Base-by-base conservation (phyloP, 1,284 basidiomycete genomes). In the Singerocomus inundabilis region DNA sequence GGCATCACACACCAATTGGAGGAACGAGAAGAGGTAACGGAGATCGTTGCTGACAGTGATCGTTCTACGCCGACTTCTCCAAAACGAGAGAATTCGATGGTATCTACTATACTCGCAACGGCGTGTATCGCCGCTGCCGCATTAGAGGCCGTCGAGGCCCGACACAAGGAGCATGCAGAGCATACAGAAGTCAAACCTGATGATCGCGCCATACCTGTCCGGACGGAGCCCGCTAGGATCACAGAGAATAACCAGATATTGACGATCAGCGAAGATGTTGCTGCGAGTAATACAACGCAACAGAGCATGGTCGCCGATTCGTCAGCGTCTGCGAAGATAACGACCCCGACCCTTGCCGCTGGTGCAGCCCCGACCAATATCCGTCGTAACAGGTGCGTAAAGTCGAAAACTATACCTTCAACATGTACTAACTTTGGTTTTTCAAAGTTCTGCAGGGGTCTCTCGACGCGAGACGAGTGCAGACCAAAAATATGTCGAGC, bases 81-180 rank as follows among this genome's bases (percentile, higher is more conserved):
- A 5, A 49, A 53, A 29, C 37, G 49, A 25, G 55, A 37, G 7
- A 41, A 31, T 35, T 61, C 52, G 11, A 10, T 51, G 4, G 33
- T 57, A 3, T 52, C 52, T 38, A 24, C 38, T 10, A 11, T 48
- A 34, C 46, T 66, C 3, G 49, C 57, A 9, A 11, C 47, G 4
- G 57, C 52, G 0, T 45, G 29, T 4, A n/a, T 61, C 25, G 52
- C 51, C 1, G 48, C 60, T 5, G 28, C 39, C n/a, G 55, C 45
- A 0, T 33, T 42, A 1, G 60, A 63, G 34, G 48, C 53, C 13
- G 34, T 30, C 8, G 52, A 54, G 12, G 36, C 36, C 10, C 43
- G 29, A 25, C 44, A 44, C 8, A 34, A 61, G 40, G 33, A 53
- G 31, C 33, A 13, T 35, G 26, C 35, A 2, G 31, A 53, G 12